Base-by-base conservation (phyloP, 495 filamentous ascomycete genomes). In the Penicillium samsonianum region DNA sequence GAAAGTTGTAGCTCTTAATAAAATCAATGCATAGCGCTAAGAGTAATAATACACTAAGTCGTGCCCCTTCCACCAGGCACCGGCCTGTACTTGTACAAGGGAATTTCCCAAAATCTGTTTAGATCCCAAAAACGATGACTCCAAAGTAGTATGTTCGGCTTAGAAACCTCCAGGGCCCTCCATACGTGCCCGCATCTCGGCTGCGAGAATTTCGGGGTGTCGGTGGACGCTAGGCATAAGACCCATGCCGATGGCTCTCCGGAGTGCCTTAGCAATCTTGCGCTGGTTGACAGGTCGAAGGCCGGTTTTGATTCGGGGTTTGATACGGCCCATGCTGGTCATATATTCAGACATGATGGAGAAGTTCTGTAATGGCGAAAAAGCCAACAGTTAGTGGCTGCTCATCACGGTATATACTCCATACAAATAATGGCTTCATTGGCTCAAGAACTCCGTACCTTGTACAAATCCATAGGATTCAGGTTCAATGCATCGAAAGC, bases 151-250 rank as follows among this genome's bases (percentile, higher is more conserved):
- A 45, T 20, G 16, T 35, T 6, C 26, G 8, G 31, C 20, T 50
- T 55, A 55, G 31, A 45, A 58, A 44, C 54, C 49, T 33, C 59
- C 57, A 22, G 53, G 30, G 52, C 61, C 52, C 26, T 71, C 68
- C 57, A 70, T 57, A 49, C 60, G 70, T 8, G 57, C 38, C 56
- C 60, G 71, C 17, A 68, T 60, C 51, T 80, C 75, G 16, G 61
- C 57, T 12, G 77, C 77, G 65, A 98, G 68, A 26, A 97, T 78
- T 72, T 97, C 90, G n/a, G 94, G 94, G 74, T 98, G 95, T 58
- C 78, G 73, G 79, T 98, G 91, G 52, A 95, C 89, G 72, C 87
- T 91, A 10, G 94, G 95, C 85, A 98, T 89, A 41, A 98, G 77
- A 3, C 94, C 94, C 57, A 96, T 77, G 5, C 91, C 94, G 64